Conservation (phyloP, 768 basidiomycete species). For the Naganishia antarctica region DNA sequence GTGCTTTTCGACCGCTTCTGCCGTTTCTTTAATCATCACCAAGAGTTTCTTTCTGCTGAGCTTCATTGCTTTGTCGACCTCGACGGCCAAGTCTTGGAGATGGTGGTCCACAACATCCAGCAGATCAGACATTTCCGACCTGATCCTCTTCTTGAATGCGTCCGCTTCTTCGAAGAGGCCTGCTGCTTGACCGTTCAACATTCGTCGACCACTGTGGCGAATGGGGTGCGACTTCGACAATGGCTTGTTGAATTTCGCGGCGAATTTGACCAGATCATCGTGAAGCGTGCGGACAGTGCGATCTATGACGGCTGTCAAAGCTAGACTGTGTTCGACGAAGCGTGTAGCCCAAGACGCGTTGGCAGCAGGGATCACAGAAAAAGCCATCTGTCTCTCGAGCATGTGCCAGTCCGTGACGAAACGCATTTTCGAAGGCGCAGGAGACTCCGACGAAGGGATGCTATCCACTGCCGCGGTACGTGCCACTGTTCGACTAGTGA, state of each 20-base stretch:
- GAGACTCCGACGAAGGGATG: no score
- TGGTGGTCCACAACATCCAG: neutral
- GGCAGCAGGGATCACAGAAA: neutral
- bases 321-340: slow-evolving; percentile 5
- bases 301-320: slow-evolving; percentile 6
- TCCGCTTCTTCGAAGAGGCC: slow-evolving; percentile 12
- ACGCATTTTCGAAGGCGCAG: no score
- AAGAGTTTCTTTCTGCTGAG: neutral
- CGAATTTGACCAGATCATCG: neutral
- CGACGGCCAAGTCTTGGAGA: slow-evolving; percentile 7
- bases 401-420: neutral
- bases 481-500: no score
- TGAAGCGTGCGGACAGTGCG: neutral
- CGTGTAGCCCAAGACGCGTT: neutral
- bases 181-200: neutral
- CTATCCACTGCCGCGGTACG: no score
- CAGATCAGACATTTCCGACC: slow-evolving; percentile 7
- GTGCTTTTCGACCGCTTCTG: slow-evolving; percentile 10
- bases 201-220: slow-evolving; percentile 2
- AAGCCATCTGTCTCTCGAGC: neutral
- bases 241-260: no score
- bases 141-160: slow-evolving; percentile 1
- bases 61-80: slow-evolving; percentile 9
- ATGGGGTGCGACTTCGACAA: neutral
- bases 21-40: neutral